These are phyloP conservation scores for Pythium brachiatum DNA, from an alignment of 352 stramenopile species.

Conservation along the genomic window DNA sequence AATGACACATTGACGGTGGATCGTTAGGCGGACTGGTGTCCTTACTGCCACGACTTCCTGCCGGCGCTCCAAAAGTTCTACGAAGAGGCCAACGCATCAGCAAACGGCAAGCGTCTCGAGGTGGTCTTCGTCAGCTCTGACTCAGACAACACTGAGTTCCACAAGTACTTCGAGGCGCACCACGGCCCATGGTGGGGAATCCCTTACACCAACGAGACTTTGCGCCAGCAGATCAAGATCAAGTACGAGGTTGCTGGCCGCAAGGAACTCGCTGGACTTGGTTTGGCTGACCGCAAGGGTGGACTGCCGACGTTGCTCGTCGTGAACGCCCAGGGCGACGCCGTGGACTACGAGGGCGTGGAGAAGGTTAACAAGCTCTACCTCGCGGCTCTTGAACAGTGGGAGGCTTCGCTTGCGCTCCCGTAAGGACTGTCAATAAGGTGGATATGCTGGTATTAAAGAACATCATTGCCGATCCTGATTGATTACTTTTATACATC, in stretches of 20 bases:
- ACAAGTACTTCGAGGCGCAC: slow-evolving; percentile 56
- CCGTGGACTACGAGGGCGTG: slow-evolving; percentile 30
- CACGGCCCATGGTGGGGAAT: slow-evolving; percentile 72
- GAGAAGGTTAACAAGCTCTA: slow-evolving; percentile 26
- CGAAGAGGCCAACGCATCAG: slow-evolving; percentile 32
- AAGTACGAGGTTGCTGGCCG: slow-evolving; percentile 34
- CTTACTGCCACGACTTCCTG: slow-evolving; percentile 76
- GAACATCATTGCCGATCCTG: background rate
- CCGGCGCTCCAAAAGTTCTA: slow-evolving; percentile 72
- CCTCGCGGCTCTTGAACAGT: slow-evolving; percentile 3
- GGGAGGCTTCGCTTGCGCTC: slow-evolving; percentile 2
- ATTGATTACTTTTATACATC: background rate
- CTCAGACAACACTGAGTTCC: slow-evolving; percentile 44
- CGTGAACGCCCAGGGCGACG: slow-evolving; percentile 20
- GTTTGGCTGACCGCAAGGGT: slow-evolving; percentile 25
- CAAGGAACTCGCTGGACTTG: slow-evolving; percentile 28
- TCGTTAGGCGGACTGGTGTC: slow-evolving; percentile 75
- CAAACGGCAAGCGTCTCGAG: slow-evolving; percentile 38
- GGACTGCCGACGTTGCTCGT: slow-evolving; percentile 34
- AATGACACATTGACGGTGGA: background rate
- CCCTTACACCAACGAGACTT: slow-evolving; percentile 21
- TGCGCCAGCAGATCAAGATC: slow-evolving; percentile 32
- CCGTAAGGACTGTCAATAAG: background rate
- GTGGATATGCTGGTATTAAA: background rate
- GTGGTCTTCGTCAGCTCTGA: slow-evolving; percentile 80